These are phyloP conservation scores for Phycomyces blakesleeanus DNA, from an alignment of 192 early-diverging fungal species.

Conservation along the genomic window DNA sequence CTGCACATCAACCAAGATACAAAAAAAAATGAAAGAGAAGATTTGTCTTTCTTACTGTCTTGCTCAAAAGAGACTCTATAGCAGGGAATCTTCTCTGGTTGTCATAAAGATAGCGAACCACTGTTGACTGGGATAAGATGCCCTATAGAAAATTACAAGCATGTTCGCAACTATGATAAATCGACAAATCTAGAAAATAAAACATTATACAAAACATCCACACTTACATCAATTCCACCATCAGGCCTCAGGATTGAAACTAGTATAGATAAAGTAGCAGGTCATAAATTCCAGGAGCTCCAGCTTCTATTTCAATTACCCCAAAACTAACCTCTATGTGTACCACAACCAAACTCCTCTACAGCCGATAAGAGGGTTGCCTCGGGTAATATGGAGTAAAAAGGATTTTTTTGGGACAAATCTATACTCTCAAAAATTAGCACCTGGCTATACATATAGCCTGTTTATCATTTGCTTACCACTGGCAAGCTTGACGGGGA, in stretches of 20 bases:
- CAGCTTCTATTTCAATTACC: no score
- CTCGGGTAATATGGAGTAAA: constrained; percentile 75
- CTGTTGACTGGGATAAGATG: constrained; percentile 73
- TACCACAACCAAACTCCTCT: constrained; percentile 68
- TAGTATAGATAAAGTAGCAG: constrained; percentile 5
- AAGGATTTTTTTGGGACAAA: constrained; percentile 78
- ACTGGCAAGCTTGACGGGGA: constrained; percentile 61
- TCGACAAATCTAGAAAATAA: no score
- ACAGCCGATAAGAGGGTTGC: constrained; percentile 68
- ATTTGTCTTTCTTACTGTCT: constrained; percentile 35
- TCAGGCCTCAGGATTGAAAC: constrained; percentile 69
- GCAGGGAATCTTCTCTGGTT: constrained; percentile 47
- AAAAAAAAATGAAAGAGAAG: no score
- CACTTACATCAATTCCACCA: constrained; percentile 45
- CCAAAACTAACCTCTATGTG: constrained; percentile 66
- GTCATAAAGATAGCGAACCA: constrained; percentile 64
- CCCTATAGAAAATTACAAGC: constrained; percentile 40
- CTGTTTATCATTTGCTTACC: constrained; percentile 34
- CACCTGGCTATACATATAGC: not conserved
- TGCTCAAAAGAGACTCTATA: constrained; percentile 41
- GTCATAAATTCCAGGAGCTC: no score
- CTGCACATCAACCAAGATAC: no score
- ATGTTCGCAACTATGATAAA: no score
- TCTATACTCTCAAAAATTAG: constrained; percentile 39
- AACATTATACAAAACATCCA: no score